Conservation (phyloP, 805 yeast species). For the Candida insectorum region DNA sequence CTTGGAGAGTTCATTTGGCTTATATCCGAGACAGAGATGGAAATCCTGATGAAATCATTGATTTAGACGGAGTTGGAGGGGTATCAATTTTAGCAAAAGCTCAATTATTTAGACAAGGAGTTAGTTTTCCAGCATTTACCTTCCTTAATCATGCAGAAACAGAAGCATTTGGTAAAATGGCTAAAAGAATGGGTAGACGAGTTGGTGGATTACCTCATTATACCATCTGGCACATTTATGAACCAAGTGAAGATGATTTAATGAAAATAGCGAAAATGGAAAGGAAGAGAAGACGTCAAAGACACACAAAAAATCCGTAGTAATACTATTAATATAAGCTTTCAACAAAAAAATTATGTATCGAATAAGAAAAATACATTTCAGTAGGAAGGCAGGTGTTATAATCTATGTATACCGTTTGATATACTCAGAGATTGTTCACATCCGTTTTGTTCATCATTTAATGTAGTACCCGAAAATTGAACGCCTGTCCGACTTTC, state of each 20-base stretch:
- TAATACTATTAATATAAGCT: not conserved
- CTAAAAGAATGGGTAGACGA: conserved; percentile 69
- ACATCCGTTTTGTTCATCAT: conserved; percentile 48
- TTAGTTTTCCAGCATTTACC: conserved; percentile 82
- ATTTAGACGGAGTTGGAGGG: conserved; percentile 84
- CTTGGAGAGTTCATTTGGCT: conserved; percentile 81
- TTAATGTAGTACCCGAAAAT: too few species aligned
- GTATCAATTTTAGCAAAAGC: conserved; percentile 79
- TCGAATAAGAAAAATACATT: not conserved
- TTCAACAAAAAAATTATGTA: not conserved
- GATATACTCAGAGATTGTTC: conserved; percentile 49
- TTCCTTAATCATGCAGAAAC: conserved; percentile 85
- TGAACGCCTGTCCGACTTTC: too few species aligned
- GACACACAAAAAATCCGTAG: conserved; percentile 3
- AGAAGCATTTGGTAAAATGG: conserved; percentile 83
- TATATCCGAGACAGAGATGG: conserved; percentile 64
- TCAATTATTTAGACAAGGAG: conserved; percentile 69
- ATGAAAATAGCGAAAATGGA: conserved; percentile 66
- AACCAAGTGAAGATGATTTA: conserved; percentile 83
- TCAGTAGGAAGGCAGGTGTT: conserved; percentile 52
- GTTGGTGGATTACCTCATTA: conserved; percentile 91
- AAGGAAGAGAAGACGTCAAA: conserved; percentile 53
- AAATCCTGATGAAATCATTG: conserved; percentile 58
- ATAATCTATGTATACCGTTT: conserved; percentile 41
- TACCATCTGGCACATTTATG: conserved; percentile 87